Conservation (phyloP, 176 grass and related monocot genomes). For the Triticum aestivum region IWGSC_CS_RefSeq_v2.1 NC_057808.1:301271337-301271836, state of each 20-base stretch:
- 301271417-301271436: slow-evolving; percentile 43
- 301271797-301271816: slow-evolving; percentile 55
- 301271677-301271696: slow-evolving; percentile 52
- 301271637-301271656: no score
- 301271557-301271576: no score
- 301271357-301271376: neutral
- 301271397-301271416: slow-evolving; percentile 26
- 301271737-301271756: slow-evolving; percentile 18
- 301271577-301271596: no score
- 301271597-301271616: no score
- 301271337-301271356: slow-evolving; percentile 17
- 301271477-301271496: neutral
- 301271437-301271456: slow-evolving; percentile 28
- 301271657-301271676: slow-evolving; percentile 33
- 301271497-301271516: slow-evolving; percentile 39
- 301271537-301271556: no score
- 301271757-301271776: slow-evolving; percentile 10
- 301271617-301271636: no score
- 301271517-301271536: no score
- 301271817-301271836: slow-evolving; percentile 46
- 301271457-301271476: neutral
- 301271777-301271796: slow-evolving; percentile 50
- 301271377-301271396: neutral
- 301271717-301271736: slow-evolving; percentile 26
- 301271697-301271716: slow-evolving; percentile 35